Base-by-base conservation (phyloP, 495 filamentous ascomycete species). In the Penicillium angulare region DNA sequence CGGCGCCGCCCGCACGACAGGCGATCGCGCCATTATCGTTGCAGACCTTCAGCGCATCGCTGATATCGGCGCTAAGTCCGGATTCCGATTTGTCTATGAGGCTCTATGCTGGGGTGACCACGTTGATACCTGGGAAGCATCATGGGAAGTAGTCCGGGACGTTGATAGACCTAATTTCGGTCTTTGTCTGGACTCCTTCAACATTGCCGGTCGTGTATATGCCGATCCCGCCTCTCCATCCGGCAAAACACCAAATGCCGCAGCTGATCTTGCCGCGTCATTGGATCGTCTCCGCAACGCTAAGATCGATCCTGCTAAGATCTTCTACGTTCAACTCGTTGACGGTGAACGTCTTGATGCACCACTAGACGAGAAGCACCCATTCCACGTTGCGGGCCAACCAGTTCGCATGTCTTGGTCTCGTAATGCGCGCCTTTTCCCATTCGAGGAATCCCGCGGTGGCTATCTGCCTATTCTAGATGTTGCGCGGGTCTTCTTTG, bases 281-380 rank as follows among this genome's bases (percentile, higher is more conserved):
- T 68, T 95, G 32, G 62, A 69, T 7, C 71, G 74, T 38, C 71
- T 93, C 24, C 67, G 82, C 0, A 63, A 47, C 3, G 52, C 66
- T 0, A 71, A 70, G 1, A 75, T 92, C 31, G 81, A 89, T 43
- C 67, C 83, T 3, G 62, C 68, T 31, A 92, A 90, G 71, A 75
- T 95, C 5, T 90, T 89, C 61, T 90, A 86, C 54, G 77, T 92
- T 5, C 89, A 95, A 69, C 75, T 92, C 26, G 87, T 87, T 8
- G 88, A 95, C 53, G 89, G 83, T 12, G 86, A 88, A 63, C 73
- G 79, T 20, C 72, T 90, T 2, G 47, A 52, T 2, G 57, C 72
- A 16, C 87, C 87, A 6, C 68, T 92, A 3, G 67, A 81, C 3
- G 69, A 76, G 27, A 77, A 73, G 7, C 88, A 92, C 59, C 69